Conservation (phyloP, 305 asterid genomes). For the Fraxinus angustifolia region DNA sequence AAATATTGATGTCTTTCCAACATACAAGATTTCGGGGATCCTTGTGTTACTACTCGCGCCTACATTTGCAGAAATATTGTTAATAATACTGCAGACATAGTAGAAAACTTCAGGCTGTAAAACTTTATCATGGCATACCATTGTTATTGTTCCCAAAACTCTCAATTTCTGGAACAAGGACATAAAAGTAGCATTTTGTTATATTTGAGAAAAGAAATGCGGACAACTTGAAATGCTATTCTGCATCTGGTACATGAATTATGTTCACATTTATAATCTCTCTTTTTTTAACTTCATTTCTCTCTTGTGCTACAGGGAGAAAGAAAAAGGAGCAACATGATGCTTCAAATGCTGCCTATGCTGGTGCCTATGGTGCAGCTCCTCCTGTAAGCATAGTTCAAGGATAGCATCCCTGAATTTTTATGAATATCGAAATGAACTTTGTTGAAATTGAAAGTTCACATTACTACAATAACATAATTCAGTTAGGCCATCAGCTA, state of each 20-base stretch:
- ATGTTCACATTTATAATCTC: neutral
- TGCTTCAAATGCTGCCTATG: constrained; percentile 60
- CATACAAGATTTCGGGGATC: neutral
- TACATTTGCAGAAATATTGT: neutral
- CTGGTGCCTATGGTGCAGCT: constrained; percentile 72
- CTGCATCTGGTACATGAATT: neutral
- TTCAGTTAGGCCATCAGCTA: neutral
- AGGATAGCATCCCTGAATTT: neutral
- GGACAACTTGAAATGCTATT: neutral
- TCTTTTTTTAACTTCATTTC: neutral
- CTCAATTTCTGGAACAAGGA: neutral
- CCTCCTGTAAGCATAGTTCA: constrained; percentile 70
- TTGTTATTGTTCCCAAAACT: neutral
- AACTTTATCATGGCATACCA: neutral
- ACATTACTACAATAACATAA: neutral
- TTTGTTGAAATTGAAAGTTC: neutral
- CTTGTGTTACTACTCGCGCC: neutral
- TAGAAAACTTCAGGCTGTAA: neutral
- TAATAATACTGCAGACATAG: neutral
- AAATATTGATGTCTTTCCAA: neutral
- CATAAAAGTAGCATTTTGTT: neutral
- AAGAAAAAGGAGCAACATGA: constrained; percentile 89
- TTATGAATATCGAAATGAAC: neutral
- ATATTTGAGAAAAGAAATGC: neutral
- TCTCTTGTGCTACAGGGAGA: constrained; percentile 49